phyloP scores from a whole-genome alignment of 257 asterid genomes.

The Nicotiana benthamiana region DNA sequence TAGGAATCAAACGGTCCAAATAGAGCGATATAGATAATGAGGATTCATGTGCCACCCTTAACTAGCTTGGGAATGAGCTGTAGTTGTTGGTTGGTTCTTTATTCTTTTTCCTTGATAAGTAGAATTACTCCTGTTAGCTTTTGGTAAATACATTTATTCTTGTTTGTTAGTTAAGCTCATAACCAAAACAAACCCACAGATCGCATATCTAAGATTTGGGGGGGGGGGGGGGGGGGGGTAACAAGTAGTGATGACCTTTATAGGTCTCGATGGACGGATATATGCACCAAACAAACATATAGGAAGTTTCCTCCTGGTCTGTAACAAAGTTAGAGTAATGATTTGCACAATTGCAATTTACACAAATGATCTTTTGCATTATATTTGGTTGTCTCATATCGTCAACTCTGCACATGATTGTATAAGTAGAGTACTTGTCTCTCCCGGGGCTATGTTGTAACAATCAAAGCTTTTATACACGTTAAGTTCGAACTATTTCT shows the following conservation, averaged over 20 bases:
- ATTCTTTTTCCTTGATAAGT: neutral
- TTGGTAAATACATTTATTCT: neutral
- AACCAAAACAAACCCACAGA: neutral
- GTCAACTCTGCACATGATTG: neutral
- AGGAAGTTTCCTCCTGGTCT: neutral
- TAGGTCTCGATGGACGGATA: neutral
- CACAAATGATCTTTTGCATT: neutral
- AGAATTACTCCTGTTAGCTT: neutral
- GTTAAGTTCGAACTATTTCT: neutral
- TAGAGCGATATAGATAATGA: neutral
- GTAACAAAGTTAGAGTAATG: neutral
- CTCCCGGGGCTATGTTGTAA: neutral
- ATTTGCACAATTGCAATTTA: neutral
- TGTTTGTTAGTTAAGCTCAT: neutral
- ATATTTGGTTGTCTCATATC: neutral
- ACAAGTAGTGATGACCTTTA: neutral
- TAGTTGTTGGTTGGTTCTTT: neutral
- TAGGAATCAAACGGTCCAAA: neutral
- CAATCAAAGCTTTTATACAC: neutral
- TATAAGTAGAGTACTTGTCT: neutral
- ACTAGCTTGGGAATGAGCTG: neutral
- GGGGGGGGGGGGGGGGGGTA: neutral
- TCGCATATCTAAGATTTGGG: neutral
- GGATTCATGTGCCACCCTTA: neutral
- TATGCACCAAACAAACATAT: neutral